Conservation (phyloP, 139 green algal genomes). For the Tetratostichococcus sp. region DNA sequence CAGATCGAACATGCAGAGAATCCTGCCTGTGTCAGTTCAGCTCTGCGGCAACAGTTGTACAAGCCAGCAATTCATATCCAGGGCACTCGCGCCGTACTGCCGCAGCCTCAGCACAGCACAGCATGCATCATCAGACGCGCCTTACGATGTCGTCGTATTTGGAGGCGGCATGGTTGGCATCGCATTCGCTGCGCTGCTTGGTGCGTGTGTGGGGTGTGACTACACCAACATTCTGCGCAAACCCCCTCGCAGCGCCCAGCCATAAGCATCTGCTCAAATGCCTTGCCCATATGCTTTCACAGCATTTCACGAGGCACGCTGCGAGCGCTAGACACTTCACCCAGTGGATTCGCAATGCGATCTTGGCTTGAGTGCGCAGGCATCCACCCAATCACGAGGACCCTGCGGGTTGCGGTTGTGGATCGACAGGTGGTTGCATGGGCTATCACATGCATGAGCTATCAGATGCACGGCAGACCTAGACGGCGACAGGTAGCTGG, state of each 20-base stretch:
- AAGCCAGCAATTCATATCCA: not conserved
- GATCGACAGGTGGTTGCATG: conserved; percentile 61
- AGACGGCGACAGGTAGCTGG: too few species aligned
- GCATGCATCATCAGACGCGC: not conserved
- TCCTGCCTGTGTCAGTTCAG: not conserved
- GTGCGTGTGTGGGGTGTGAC: conserved; percentile 23
- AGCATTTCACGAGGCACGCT: too few species aligned
- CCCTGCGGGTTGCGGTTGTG: conserved; percentile 50
- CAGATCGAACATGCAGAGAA: not conserved
- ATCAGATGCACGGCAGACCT: too few species aligned
- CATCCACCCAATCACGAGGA: conserved; percentile 34
- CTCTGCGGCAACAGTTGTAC: not conserved
- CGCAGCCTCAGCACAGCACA: not conserved
- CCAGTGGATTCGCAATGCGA: not conserved
- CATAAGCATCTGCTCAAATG: too few species aligned
- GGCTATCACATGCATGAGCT: too few species aligned
- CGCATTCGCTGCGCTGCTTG: conserved; percentile 55
- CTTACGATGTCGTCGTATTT: not conserved
- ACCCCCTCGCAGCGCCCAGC: too few species aligned
- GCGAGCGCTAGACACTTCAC: too few species aligned
- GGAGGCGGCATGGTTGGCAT: conserved; percentile 63
- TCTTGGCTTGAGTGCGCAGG: conserved; percentile 28
- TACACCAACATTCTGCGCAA: too few species aligned
- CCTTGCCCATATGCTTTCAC: too few species aligned
- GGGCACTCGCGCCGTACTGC: not conserved